Base-by-base conservation (phyloP, 176 grass and related monocot genomes). In the Hsuehochloa calcarea region DNA sequence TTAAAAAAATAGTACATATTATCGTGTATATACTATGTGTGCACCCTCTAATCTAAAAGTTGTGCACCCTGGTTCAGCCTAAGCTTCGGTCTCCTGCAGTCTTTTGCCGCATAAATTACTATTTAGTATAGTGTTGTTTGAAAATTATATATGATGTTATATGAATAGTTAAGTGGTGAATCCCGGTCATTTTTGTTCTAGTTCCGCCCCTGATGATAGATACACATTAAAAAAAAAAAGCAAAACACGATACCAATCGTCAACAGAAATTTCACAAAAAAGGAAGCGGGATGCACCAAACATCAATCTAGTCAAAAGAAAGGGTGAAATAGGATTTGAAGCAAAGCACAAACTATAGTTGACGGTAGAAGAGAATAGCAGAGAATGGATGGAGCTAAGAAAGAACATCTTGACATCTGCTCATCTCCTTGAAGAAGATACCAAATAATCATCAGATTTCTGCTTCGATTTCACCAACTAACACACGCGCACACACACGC, bases 401-500 rank as follows among this genome's bases (percentile, higher is more conserved):
- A 60, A 45, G 45, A 65, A 69, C 68, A 82, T 78, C 34, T 80
- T n/a, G 2, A 58, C n/a, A 79, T 75, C 72, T 61, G 23, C 3
- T 14, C 60, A 78, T 17, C 47, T 35, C 71, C 61, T 45, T 10
- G 31, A 44, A 79, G 62, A 71, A 61, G 10, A 50, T 13, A 74
- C 5, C 43, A 55, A 67, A 49, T 15, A 63, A 81, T 25, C 82
- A 43, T 3, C 20, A 31, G 7, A 50, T 35, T 78, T 75, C 46
- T 40, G 73, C 58, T 59, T 22, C 22, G 38, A 82, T 15, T 19
- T 39, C 15, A 56, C 55, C 47, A 65, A 29, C 29, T 29, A 29
- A 29, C 1, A 29, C 29, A 29, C 29, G 29, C 29, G 1, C 29
- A 29, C 29, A 1, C 1, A 1, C n/a, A 59, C 75, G 27, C 58